Percentiles rank a stretch among this genome's conserved stretches.
These are phyloP conservation scores for Grifola frondosa DNA, from an alignment of 1,284 basidiomycete species.

Conservation along the genomic window DNA sequence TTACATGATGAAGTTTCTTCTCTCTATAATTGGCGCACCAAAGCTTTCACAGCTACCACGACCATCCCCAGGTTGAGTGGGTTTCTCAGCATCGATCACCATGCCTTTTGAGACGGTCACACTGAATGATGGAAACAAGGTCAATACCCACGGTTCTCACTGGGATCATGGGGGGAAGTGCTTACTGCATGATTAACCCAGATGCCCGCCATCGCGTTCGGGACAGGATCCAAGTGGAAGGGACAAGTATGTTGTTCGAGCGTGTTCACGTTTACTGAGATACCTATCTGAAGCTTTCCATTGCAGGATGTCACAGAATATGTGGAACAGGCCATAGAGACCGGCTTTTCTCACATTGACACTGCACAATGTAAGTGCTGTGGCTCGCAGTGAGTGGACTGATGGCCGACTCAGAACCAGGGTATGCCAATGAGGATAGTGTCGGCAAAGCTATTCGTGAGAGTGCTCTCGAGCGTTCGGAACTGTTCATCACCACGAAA, in stretches of 20 bases:
- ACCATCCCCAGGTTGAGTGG: too few species aligned
- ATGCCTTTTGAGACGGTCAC: slow-evolving; percentile 31
- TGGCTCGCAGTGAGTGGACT: too few species aligned
- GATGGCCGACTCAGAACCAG: slow-evolving; percentile 15
- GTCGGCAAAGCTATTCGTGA: slow-evolving; percentile 39
- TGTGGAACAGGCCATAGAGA: slow-evolving; percentile 34
- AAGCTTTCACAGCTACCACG: too few species aligned
- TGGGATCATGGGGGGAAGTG: not conserved
- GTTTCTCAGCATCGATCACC: too few species aligned
- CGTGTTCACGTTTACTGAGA: not conserved
- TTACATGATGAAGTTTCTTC: too few species aligned
- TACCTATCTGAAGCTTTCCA: not conserved
- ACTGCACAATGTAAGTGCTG: slow-evolving; percentile 33
- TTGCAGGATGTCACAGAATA: slow-evolving; percentile 34
- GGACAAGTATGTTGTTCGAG: slow-evolving; percentile 23
- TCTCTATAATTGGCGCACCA: too few species aligned
- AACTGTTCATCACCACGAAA: slow-evolving; percentile 47
- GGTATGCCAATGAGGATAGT: slow-evolving; percentile 40
- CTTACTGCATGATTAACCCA: slow-evolving; percentile 1
- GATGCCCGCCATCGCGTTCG: slow-evolving; percentile 34
- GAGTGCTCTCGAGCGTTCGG: slow-evolving; percentile 33
- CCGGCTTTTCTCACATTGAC: slow-evolving; percentile 37
- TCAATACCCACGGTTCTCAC: not conserved
- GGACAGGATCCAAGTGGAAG: slow-evolving; percentile 35
- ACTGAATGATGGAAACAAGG: slow-evolving; percentile 33